Conservation (phyloP, 495 filamentous ascomycete genomes). For the Penicillium psychrofluorescens region DNA sequence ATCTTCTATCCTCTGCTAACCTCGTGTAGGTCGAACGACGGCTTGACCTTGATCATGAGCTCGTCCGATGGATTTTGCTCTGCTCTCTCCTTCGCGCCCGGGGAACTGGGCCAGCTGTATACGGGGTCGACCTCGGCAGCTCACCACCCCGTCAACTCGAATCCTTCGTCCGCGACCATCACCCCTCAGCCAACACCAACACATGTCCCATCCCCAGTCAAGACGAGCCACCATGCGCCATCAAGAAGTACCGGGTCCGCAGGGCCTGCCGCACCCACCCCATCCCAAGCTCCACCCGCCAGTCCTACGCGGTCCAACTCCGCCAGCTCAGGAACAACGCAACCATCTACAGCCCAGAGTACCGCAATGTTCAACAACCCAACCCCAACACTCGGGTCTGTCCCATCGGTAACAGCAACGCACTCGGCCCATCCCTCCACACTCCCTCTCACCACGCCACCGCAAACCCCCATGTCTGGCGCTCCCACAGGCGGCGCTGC, state of each 20-base stretch:
- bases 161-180: slow-evolving; percentile 46
- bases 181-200: slow-evolving; percentile 62
- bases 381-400: slow-evolving; percentile 62
- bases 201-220: slow-evolving; percentile 51
- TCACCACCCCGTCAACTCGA: slow-evolving; percentile 36
- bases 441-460: slow-evolving; percentile 67
- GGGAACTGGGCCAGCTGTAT: slow-evolving; percentile 84
- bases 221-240: slow-evolving; percentile 37
- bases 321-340: slow-evolving; percentile 71
- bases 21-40: slow-evolving; percentile 79
- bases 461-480: slow-evolving; percentile 61
- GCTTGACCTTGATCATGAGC: slow-evolving; percentile 84
- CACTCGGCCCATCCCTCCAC: slow-evolving; percentile 50
- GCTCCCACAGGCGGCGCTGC: slow-evolving; percentile 30
- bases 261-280: slow-evolving; percentile 16
- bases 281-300: slow-evolving; percentile 50
- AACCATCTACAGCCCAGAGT: slow-evolving; percentile 32
- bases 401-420: slow-evolving; percentile 66
- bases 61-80: slow-evolving; percentile 99
- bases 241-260: slow-evolving; percentile 14
- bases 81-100: slow-evolving; percentile 70
- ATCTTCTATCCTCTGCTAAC: slow-evolving; percentile 5
- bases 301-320: slow-evolving; percentile 82
- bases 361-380: slow-evolving; percentile 61
- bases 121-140: slow-evolving; percentile 53